These are phyloP conservation scores for Suillus discolor DNA, from an alignment of 768 basidiomycete genomes.

Conservation along the genomic window DNA sequence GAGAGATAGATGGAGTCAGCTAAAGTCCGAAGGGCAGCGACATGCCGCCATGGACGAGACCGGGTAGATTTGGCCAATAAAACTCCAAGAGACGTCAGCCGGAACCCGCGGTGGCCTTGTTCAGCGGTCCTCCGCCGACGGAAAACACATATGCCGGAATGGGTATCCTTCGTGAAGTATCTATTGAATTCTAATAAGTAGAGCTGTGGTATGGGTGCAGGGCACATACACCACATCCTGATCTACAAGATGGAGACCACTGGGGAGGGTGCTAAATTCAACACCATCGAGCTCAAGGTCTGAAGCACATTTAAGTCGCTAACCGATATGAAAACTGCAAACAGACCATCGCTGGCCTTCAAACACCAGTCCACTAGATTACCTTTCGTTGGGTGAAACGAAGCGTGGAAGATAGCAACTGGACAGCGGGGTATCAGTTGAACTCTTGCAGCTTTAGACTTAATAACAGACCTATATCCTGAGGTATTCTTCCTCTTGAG, in stretches of 20 bases:
- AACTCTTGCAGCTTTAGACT: neutral
- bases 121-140: conserved; percentile 68
- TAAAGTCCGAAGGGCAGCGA: conserved; percentile 62
- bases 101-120: conserved; percentile 76
- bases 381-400: conserved; percentile 83
- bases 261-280: conserved; percentile 82
- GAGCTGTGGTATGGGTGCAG: neutral
- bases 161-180: conserved; percentile 70
- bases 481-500: conserved; percentile 42
- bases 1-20: conserved; percentile 54
- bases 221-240: conserved; percentile 72
- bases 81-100: conserved; percentile 77
- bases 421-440: neutral
- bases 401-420: conserved; percentile 86
- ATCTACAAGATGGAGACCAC: conserved; percentile 79
- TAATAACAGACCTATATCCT: conserved; percentile 49
- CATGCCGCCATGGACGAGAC: conserved; percentile 78
- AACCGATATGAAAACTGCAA: neutral
- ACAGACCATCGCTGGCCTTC: conserved; percentile 67
- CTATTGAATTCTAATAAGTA: conserved; percentile 35
- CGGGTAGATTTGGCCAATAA: conserved; percentile 65
- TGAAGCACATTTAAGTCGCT: conserved; percentile 26
- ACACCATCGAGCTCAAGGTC: conserved; percentile 69
- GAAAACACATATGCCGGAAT: conserved; percentile 77
- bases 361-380: conserved; percentile 81